A percentile compares a stretch with the other conserved stretches of the same genome.
Evolutionary conservation across 2,329 filamentous ascomycete species (phyloP).

Genomic region (Pseudogymnoascus sp.): DNA sequence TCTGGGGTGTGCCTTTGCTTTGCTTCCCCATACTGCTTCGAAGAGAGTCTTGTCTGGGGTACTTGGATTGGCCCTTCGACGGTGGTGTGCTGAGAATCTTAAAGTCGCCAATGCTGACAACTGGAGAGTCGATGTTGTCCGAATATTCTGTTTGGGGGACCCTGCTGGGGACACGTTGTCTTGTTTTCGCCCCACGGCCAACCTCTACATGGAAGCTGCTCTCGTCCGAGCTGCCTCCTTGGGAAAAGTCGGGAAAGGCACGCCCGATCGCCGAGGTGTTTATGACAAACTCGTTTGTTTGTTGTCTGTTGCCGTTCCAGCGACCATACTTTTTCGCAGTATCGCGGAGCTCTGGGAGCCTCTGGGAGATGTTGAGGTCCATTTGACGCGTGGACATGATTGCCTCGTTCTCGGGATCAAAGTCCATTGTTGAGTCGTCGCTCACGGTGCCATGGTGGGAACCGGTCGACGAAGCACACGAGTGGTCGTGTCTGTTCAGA

Average conservation of each 20-base stretch:
- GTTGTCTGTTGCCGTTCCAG: slow-evolving; percentile 28
- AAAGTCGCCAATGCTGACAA: slow-evolving; percentile 41
- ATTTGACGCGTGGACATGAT: slow-evolving; percentile 20
- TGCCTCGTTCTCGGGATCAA: slow-evolving; percentile 22
- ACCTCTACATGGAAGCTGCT: slow-evolving; percentile 43
- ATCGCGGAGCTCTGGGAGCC: slow-evolving; percentile 25
- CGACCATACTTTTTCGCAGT: slow-evolving; percentile 30
- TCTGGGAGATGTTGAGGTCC: slow-evolving; percentile 16
- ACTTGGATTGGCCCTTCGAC: slow-evolving; percentile 7
- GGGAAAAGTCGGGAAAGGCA: slow-evolving; percentile 42
- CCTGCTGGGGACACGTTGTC: slow-evolving; percentile 17
- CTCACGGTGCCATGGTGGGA: slow-evolving; percentile 27
- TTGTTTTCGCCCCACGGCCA: slow-evolving; percentile 37
- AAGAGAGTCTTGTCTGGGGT: slow-evolving; percentile 6
- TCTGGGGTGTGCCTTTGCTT: slow-evolving; percentile 25
- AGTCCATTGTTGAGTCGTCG: slow-evolving; percentile 20
- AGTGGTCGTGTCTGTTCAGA: slow-evolving; percentile 16
- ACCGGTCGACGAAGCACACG: slow-evolving; percentile 22
- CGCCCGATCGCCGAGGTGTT: slow-evolving; percentile 36
- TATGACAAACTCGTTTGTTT: slow-evolving; percentile 33
- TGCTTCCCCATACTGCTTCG: slow-evolving; percentile 5
- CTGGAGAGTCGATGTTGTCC: slow-evolving; percentile 33
- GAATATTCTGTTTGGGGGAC: slow-evolving; percentile 38
- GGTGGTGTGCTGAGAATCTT: slow-evolving; percentile 32
- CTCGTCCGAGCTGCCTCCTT: slow-evolving; percentile 35